Conservation (phyloP, 345 rosid species). For the Passiflora organensis region DNA sequence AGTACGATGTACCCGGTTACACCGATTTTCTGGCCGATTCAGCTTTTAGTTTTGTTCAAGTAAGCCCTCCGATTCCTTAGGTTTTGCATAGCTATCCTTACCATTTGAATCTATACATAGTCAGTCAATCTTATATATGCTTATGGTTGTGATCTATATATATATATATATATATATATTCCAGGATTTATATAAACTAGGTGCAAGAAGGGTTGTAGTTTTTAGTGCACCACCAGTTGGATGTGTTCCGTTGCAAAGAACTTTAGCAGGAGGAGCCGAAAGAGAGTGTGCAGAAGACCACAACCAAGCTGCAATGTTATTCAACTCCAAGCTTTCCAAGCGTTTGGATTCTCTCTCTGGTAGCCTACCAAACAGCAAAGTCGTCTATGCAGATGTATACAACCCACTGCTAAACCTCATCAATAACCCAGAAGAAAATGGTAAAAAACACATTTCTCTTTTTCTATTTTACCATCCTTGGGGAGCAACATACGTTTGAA, state of each 20-base stretch:
- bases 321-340: conserved; percentile 38
- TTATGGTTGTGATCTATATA: background rate
- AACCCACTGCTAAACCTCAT: conserved; percentile 45
- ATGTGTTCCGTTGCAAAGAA: conserved; percentile 45
- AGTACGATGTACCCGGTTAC: conserved; percentile 33
- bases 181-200: conserved; percentile 38
- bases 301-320: conserved; percentile 34
- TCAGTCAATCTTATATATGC: no score
- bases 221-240: conserved; percentile 51
- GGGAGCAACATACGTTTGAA: background rate
- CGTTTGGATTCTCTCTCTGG: conserved; percentile 24
- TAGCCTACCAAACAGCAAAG: conserved; percentile 21
- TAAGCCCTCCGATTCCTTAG: conserved; percentile 3
- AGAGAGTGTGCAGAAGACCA: conserved; percentile 27
- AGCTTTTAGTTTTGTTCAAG: conserved; percentile 35
- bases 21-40: conserved; percentile 27
- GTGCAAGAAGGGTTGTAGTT: conserved; percentile 41
- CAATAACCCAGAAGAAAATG: conserved; percentile 40
- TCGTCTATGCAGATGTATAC: conserved; percentile 50
- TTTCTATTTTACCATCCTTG: no score
- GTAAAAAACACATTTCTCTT: conserved; percentile 21
- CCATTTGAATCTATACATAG: no score
- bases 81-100: background rate
- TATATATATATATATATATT: background rate
- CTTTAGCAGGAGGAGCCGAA: conserved; percentile 21